Conservation (phyloP, 2,329 filamentous ascomycete species). For the Dothistroma pini region DNA sequence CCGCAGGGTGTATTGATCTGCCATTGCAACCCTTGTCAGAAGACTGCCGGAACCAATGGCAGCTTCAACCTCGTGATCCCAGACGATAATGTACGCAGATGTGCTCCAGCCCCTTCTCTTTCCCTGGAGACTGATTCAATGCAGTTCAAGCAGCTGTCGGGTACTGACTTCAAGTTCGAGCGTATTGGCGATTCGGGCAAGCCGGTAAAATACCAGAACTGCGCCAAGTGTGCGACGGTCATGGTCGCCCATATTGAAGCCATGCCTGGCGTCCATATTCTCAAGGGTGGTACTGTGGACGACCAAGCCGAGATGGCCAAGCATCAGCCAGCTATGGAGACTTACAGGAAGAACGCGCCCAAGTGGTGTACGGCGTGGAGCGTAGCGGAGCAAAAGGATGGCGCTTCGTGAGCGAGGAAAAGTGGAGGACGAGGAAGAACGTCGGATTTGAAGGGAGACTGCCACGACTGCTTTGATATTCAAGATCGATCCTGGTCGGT, state of each 20-base stretch:
- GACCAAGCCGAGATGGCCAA: constrained; percentile 25
- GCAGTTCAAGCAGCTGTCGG: constrained; percentile 32
- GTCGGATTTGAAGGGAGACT: not conserved
- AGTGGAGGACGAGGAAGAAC: not conserved
- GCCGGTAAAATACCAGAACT: constrained; percentile 31
- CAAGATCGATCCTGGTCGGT: not conserved
- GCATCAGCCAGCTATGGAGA: constrained; percentile 27
- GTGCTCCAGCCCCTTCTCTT: not conserved
- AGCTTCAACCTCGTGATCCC: constrained; percentile 31
- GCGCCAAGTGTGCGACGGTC: constrained; percentile 30
- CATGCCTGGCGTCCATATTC: constrained; percentile 26
- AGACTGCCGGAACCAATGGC: constrained; percentile 32
- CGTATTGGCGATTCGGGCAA: constrained; percentile 34
- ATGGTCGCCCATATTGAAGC: constrained; percentile 28
- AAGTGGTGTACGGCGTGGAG: constrained; percentile 27
- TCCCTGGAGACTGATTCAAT: constrained; percentile 3
- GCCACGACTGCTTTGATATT: not conserved
- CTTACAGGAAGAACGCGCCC: constrained; percentile 32
- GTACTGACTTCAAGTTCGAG: constrained; percentile 23
- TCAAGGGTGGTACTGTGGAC: constrained; percentile 35
- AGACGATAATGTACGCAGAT: constrained; percentile 22
- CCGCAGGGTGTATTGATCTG: constrained; percentile 30
- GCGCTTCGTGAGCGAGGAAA: not conserved
- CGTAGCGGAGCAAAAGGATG: constrained; percentile 28
- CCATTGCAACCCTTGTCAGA: constrained; percentile 34